A percentile compares a stretch with the other conserved stretches of the same genome.
phyloP scores from a whole-genome alignment of 78 protist species.

The Monosiga brevicollis region DNA sequence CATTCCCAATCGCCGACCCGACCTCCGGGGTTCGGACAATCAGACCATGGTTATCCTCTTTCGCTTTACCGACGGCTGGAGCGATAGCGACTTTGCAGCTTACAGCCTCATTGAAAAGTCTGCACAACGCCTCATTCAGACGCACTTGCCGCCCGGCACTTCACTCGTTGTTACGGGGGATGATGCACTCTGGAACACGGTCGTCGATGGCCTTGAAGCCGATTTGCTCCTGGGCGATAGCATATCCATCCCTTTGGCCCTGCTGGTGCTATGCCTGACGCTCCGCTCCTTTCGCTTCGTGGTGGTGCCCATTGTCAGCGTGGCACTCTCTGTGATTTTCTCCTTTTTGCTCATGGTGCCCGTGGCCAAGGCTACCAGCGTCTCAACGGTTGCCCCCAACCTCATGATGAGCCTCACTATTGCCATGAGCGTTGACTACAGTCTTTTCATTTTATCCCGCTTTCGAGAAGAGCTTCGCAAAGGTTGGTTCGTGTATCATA shows the following conservation, averaged over 20 bases:
- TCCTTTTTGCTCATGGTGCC: background rate
- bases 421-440: conserved; percentile 20
- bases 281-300: background rate
- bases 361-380: background rate
- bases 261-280: background rate
- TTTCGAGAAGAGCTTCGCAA: background rate
- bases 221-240: background rate
- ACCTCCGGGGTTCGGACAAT: too few species aligned
- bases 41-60: too few species aligned
- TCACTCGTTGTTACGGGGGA: background rate
- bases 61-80: too few species aligned
- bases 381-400: background rate
- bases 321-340: background rate
- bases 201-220: background rate
- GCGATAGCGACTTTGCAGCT: too few species aligned
- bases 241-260: background rate
- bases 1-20: too few species aligned
- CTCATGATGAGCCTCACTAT: background rate
- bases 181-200: background rate
- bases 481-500: too few species aligned
- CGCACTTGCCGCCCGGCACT: background rate
- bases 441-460: conserved; percentile 9
- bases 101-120: background rate
- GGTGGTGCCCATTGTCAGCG: background rate
- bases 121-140: background rate